phyloP scores from a whole-genome alignment of 768 basidiomycete species.

The Sarcomyxa edulis region DNA sequence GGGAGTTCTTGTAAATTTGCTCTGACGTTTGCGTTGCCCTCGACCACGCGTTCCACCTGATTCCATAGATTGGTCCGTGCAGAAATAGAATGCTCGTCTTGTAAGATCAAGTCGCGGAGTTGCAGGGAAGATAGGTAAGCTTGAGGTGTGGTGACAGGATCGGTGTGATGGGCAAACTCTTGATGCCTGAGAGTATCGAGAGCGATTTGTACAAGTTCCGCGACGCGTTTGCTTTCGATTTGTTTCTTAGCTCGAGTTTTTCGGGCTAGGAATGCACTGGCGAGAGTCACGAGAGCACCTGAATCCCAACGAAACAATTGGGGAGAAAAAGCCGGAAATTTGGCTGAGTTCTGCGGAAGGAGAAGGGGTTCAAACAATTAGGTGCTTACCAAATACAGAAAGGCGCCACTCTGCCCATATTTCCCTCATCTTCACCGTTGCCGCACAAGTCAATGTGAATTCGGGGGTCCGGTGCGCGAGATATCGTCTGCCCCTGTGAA shows the following conservation, averaged over 20 bases:
- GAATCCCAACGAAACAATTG: constrained; percentile 13
- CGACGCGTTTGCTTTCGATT: constrained; percentile 60
- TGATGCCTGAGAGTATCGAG: constrained; percentile 79
- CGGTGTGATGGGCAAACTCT: constrained; percentile 76
- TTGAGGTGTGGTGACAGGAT: constrained; percentile 68
- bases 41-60: constrained; percentile 78
- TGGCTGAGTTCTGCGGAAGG: no score
- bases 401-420: constrained; percentile 65
- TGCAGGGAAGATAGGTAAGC: constrained; percentile 83
- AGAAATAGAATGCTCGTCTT: constrained; percentile 72
- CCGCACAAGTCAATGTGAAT: constrained; percentile 60
- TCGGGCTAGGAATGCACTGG: constrained; percentile 26
- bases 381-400: constrained; percentile 53
- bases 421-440: constrained; percentile 62
- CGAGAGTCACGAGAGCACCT: constrained; percentile 27
- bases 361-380: constrained; percentile 6
- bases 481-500: constrained; percentile 61
- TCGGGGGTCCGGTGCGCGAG: constrained; percentile 68
- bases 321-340: constrained; percentile 13
- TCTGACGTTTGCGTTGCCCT: constrained; percentile 87
- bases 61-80: constrained; percentile 70
- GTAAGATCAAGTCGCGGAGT: constrained; percentile 80
- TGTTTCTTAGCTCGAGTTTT: constrained; percentile 43
- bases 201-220: constrained; percentile 71
- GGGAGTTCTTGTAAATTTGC: constrained; percentile 77